A percentile compares a stretch with the other conserved stretches of the same genome.
Evolutionary conservation across 2,329 filamentous ascomycete genomes (phyloP).

Genomic region (Penicillium expansum): DNA sequence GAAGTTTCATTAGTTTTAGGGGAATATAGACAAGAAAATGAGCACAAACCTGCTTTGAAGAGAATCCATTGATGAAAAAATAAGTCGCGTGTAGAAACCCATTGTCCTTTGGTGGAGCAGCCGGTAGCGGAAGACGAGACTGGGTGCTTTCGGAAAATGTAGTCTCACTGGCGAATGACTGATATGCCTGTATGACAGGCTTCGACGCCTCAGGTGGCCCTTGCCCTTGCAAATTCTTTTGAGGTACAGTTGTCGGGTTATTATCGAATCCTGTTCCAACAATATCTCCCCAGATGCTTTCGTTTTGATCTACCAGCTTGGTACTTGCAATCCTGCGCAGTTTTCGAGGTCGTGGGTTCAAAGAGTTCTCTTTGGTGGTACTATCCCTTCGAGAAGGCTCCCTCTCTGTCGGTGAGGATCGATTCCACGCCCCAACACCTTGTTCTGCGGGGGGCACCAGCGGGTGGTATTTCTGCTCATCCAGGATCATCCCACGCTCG

Average conservation of each 20-base stretch:
- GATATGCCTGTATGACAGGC: slow-evolving; percentile 32
- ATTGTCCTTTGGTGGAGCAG: slow-evolving; percentile 32
- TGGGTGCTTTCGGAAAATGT: slow-evolving; percentile 31
- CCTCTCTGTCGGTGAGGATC: slow-evolving; percentile 35
- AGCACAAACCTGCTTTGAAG: slow-evolving; percentile 48
- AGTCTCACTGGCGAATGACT: slow-evolving; percentile 41
- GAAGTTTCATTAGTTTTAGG: slow-evolving; percentile 11
- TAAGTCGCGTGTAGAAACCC: slow-evolving; percentile 55
- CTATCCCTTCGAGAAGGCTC: slow-evolving; percentile 19
- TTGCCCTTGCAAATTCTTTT: slow-evolving; percentile 25
- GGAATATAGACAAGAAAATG: neutral
- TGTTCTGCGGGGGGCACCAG: slow-evolving; percentile 66
- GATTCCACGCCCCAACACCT: slow-evolving; percentile 74
- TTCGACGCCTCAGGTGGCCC: slow-evolving; percentile 12
- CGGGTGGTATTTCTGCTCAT: slow-evolving; percentile 82
- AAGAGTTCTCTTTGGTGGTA: slow-evolving; percentile 43
- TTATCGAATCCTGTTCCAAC: slow-evolving; percentile 51
- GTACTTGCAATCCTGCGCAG: slow-evolving; percentile 82
- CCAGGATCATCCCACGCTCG: slow-evolving; percentile 82
- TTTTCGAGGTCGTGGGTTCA: slow-evolving; percentile 69
- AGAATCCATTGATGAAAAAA: slow-evolving; percentile 63
- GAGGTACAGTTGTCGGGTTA: slow-evolving; percentile 25
- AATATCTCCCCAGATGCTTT: slow-evolving; percentile 89
- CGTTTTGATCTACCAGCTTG: slow-evolving; percentile 74
- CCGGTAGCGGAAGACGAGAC: slow-evolving; percentile 14